phyloP scores from a whole-genome alignment of 495 filamentous ascomycete species.

The Sphaerosporella brunnea region DNA sequence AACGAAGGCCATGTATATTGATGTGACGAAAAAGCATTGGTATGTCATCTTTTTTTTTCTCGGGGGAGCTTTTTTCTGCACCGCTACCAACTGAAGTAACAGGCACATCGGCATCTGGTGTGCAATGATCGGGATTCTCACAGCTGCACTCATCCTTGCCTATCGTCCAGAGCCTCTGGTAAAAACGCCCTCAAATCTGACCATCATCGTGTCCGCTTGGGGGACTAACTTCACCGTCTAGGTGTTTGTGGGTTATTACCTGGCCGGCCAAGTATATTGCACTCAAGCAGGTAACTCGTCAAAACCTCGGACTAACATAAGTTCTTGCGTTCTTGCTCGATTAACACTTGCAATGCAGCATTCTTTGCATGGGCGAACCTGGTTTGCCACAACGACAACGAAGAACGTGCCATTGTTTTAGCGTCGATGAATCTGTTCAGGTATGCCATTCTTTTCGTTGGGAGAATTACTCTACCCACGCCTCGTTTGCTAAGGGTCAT shows the following conservation, averaged over 20 bases:
- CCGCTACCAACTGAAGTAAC: no score
- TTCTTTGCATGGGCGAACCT: slow-evolving; percentile 1
- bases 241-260: slow-evolving; percentile 3
- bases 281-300: neutral
- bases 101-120: slow-evolving; percentile 3
- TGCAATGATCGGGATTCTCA: neutral
- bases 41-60: no score
- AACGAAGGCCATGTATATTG: neutral
- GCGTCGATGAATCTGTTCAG: slow-evolving; percentile 3
- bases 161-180: slow-evolving; percentile 1
- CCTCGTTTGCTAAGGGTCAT: no score
- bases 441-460: no score
- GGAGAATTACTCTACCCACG: no score
- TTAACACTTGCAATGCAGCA: no score
- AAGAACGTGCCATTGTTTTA: slow-evolving; percentile 1
- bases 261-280: neutral
- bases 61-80: no score
- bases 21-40: slow-evolving; percentile 3
- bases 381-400: slow-evolving; percentile 1
- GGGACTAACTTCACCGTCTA: no score
- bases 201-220: neutral
- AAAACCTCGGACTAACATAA: no score
- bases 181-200: neutral
- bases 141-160: neutral
- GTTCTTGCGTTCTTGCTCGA: no score